Conservation (phyloP, 768 basidiomycete species). For the Auricularia auricula-judae region DNA sequence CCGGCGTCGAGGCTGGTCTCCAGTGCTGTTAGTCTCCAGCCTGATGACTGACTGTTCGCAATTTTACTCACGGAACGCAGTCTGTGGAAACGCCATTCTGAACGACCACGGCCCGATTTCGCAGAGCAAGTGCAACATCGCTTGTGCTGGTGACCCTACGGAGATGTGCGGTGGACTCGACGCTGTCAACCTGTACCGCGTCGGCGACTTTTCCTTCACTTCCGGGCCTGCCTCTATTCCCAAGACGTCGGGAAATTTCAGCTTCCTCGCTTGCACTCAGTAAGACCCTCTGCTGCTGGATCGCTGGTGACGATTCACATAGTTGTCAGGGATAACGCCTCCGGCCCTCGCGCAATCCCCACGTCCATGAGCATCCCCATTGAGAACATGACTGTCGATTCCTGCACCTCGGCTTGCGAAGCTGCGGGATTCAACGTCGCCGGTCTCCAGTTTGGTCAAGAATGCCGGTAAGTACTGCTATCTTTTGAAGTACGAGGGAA, state of each 20-base stretch:
- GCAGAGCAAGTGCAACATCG: conserved; percentile 44
- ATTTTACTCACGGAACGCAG: conserved; percentile 22
- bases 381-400: conserved; percentile 39
- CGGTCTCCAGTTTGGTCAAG: conserved; percentile 32
- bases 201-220: conserved; percentile 37
- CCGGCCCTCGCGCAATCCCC: conserved; percentile 17
- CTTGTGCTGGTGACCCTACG: conserved; percentile 46
- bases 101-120: conserved; percentile 34
- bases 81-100: conserved; percentile 49
- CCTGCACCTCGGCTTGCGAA: conserved; percentile 53
- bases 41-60: background rate
- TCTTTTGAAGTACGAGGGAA: background rate
- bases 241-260: conserved; percentile 49
- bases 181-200: conserved; percentile 55
- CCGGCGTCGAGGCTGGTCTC: conserved; percentile 60
- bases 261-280: conserved; percentile 55
- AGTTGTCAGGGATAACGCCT: conserved; percentile 21
- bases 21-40: conserved; percentile 44
- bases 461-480: conserved; percentile 33
- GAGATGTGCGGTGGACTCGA: conserved; percentile 53
- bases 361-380: conserved; percentile 18
- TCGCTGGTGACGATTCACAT: conserved; percentile 13
- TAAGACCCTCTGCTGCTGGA: background rate
- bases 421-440: conserved; percentile 32
- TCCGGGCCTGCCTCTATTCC: conserved; percentile 47